These are phyloP conservation scores for Podaxis sp. DNA, from an alignment of 768 basidiomycete genomes.

Conservation along the genomic window DNA sequence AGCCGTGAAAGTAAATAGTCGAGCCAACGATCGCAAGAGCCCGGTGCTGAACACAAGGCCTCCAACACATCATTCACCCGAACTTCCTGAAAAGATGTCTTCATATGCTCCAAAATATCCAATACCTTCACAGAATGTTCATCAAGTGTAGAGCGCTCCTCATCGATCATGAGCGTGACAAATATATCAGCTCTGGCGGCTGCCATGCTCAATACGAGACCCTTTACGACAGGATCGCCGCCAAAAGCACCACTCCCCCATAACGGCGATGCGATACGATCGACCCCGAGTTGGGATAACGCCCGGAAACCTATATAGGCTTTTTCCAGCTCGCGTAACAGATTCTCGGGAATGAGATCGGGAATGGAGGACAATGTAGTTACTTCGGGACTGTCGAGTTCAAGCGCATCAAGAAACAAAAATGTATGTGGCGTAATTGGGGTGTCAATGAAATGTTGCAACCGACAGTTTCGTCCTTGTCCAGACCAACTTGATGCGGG, in stretches of 20 bases:
- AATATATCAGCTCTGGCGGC: conserved; percentile 27
- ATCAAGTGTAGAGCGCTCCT: conserved; percentile 5
- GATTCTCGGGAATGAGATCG: conserved; percentile 25
- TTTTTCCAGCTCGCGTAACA: conserved; percentile 31
- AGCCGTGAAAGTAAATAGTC: background rate
- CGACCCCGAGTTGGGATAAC: conserved; percentile 21
- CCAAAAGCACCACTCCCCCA: conserved; percentile 38
- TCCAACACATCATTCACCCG: conserved; percentile 18
- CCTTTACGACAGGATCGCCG: conserved; percentile 33
- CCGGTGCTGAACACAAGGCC: background rate
- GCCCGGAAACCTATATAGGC: conserved; percentile 27
- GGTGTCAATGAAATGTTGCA: background rate
- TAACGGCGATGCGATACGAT: conserved; percentile 26
- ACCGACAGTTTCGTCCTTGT: conserved; percentile 26
- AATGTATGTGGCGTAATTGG: conserved; percentile 21
- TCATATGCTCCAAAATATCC: background rate
- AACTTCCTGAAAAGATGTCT: conserved; percentile 13
- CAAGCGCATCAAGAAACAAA: conserved; percentile 31
- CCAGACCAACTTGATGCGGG: conserved; percentile 27
- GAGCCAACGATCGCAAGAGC: background rate
- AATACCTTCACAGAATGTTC: background rate
- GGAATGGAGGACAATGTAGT: conserved; percentile 11
- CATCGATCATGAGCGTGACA: conserved; percentile 27
- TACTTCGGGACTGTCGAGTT: conserved; percentile 23
- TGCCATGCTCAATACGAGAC: conserved; percentile 27